phyloP scores from a whole-genome alignment of 179 eudicot genomes.

The Patellifolia procumbens region DNA sequence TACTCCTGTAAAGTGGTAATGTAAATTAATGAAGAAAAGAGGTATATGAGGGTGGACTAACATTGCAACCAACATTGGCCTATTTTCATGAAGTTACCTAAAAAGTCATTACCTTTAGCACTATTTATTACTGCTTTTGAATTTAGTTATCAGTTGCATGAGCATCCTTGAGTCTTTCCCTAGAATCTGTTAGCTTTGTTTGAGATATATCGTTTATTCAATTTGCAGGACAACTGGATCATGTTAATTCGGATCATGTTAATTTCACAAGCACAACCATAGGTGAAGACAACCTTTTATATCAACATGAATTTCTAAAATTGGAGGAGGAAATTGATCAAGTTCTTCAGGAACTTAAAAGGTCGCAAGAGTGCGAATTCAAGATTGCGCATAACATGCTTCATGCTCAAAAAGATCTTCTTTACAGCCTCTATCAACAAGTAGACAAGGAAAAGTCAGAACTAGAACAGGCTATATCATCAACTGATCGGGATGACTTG shows the following conservation, averaged over 20 bases:
- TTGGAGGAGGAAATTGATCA: conserved; percentile 60
- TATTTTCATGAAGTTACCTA: too few relatives aligned
- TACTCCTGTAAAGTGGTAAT: too few relatives aligned
- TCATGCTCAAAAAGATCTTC: conserved; percentile 51
- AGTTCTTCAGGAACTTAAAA: conserved; percentile 57
- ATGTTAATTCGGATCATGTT: conserved; percentile 14
- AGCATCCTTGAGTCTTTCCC: neutral
- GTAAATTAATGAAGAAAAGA: too few relatives aligned
- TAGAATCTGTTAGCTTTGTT: neutral
- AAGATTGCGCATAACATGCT: conserved; percentile 57
- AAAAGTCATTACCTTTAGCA: too few relatives aligned
- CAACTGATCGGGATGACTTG: conserved; percentile 34
- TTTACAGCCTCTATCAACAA: conserved; percentile 52
- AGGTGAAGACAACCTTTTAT: conserved; percentile 8
- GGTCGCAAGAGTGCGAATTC: conserved; percentile 68
- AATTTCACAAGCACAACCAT: neutral
- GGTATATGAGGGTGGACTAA: too few relatives aligned
- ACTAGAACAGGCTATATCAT: conserved; percentile 30
- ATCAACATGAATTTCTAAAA: conserved; percentile 39
- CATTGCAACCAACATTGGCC: too few relatives aligned
- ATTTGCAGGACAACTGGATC: conserved; percentile 21
- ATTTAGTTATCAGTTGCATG: neutral
- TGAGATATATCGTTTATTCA: neutral
- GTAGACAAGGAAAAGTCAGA: conserved; percentile 44
- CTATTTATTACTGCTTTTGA: too few relatives aligned